Evolutionary conservation across 768 basidiomycete genomes (phyloP).

Genomic region (Amanita jacksonii): DNA sequence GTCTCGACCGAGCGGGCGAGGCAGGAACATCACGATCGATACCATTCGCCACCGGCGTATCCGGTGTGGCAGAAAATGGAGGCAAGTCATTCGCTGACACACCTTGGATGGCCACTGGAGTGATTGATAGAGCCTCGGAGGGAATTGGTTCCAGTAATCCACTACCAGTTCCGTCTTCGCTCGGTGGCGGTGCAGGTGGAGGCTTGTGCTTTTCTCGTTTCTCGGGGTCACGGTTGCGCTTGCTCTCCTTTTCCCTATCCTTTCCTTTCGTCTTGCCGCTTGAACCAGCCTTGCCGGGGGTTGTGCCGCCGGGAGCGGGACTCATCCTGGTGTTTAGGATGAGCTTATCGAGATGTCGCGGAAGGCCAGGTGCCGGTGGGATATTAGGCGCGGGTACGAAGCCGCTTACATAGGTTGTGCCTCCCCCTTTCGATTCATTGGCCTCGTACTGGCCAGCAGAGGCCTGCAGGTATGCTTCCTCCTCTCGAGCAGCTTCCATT

Average conservation of each 20-base stretch:
- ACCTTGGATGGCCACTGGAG: neutral
- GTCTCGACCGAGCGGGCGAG: constrained; percentile 16
- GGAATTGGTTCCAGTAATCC: constrained; percentile 7
- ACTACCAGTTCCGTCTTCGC: constrained; percentile 16
- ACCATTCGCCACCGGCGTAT: neutral
- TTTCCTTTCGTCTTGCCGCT: constrained; percentile 17
- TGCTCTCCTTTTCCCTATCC: constrained; percentile 10
- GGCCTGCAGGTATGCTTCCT: constrained; percentile 64
- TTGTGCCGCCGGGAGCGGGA: constrained; percentile 14
- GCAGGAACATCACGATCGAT: no score
- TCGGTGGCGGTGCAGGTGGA: constrained; percentile 21
- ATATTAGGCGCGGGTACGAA: constrained; percentile 65
- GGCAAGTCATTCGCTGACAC: constrained; percentile 6
- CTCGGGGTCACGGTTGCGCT: constrained; percentile 11
- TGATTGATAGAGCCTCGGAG: constrained; percentile 1
- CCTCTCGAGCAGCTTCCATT: constrained; percentile 69
- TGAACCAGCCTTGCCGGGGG: constrained; percentile 2
- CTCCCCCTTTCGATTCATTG: constrained; percentile 12
- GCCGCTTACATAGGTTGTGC: constrained; percentile 21
- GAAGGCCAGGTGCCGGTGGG: constrained; percentile 81
- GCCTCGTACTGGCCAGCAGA: constrained; percentile 27
- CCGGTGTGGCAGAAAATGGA: constrained; percentile 8
- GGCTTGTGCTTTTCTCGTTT: constrained; percentile 13
- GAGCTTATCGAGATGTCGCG: constrained; percentile 87
- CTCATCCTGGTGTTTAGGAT: constrained; percentile 62